phyloP scores from a whole-genome alignment of 495 filamentous ascomycete species.

The Neurospora sp. region DNA sequence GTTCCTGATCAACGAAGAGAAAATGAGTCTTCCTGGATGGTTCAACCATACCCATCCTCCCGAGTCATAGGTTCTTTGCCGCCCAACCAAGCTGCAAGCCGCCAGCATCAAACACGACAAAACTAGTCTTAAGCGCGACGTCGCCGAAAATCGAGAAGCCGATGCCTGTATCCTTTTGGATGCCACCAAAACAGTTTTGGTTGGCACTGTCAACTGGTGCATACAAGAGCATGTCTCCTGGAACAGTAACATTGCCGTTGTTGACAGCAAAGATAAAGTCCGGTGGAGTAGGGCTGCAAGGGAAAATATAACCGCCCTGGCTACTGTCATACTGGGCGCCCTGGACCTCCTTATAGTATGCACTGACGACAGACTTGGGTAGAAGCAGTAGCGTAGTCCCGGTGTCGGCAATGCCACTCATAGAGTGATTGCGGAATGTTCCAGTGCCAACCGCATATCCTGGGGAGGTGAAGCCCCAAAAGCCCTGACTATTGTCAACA shows the following conservation, averaged over 20 bases:
- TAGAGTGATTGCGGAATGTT: constrained; percentile 20
- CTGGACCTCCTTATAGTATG: constrained; percentile 53
- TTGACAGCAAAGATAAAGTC: constrained; percentile 50
- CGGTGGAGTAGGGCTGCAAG: constrained; percentile 53
- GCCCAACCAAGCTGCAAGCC: constrained; percentile 48
- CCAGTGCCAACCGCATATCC: constrained; percentile 52
- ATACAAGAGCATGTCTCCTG: constrained; percentile 47
- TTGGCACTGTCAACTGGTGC: constrained; percentile 23
- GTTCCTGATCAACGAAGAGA: neutral
- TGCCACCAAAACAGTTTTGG: constrained; percentile 49
- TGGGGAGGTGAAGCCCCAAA: constrained; percentile 58
- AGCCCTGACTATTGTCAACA: constrained; percentile 52
- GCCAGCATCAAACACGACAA: constrained; percentile 52
- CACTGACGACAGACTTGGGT: constrained; percentile 41
- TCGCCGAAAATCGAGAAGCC: constrained; percentile 53
- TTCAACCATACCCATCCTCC: neutral
- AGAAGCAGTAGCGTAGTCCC: constrained; percentile 67
- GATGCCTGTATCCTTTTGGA: constrained; percentile 53
- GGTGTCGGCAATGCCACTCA: constrained; percentile 53
- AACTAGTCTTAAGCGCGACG: constrained; percentile 43
- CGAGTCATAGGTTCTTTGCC: constrained; percentile 21
- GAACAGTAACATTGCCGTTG: constrained; percentile 36
- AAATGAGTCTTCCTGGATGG: neutral
- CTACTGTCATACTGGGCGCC: constrained; percentile 36
- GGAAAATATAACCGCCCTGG: constrained; percentile 57